phyloP scores from a whole-genome alignment of 2,329 filamentous ascomycete species.

The Rutstroemia sp. region DNA sequence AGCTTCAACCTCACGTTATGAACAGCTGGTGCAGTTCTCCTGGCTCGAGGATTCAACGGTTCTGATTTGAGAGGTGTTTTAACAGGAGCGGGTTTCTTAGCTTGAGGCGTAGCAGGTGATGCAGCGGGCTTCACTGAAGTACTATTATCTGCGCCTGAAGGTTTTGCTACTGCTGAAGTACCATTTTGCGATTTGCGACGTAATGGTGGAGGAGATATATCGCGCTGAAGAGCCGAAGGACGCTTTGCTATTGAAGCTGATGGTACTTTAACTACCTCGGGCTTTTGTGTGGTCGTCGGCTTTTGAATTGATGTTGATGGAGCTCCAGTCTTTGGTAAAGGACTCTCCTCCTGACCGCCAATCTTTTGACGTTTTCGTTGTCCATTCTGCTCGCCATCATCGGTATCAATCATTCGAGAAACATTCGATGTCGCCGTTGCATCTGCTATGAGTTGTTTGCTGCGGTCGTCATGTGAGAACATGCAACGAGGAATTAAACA shows the following conservation, averaged over 20 bases:
- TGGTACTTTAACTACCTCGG: background rate
- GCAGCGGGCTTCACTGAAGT: background rate
- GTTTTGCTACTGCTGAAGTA: slow-evolving; percentile 3
- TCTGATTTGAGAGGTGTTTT: slow-evolving; percentile 35
- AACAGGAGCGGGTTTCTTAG: slow-evolving; percentile 8
- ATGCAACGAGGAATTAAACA: slow-evolving; percentile 29
- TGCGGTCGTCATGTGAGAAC: slow-evolving; percentile 18
- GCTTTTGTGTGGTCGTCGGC: background rate
- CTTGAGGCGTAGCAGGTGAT: background rate
- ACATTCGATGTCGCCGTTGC: background rate
- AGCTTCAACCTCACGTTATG: slow-evolving; percentile 50
- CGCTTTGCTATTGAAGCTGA: slow-evolving; percentile 1
- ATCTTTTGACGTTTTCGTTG: slow-evolving; percentile 29
- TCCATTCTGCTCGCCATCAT: slow-evolving; percentile 25
- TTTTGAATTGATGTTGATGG: background rate
- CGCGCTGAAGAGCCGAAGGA: slow-evolving; percentile 10
- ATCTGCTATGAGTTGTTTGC: slow-evolving; percentile 11
- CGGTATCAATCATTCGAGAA: background rate
- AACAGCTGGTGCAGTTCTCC: slow-evolving; percentile 49
- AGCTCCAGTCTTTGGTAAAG: background rate
- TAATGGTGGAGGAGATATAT: slow-evolving; percentile 25
- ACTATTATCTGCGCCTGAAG: background rate
- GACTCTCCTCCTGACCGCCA: slow-evolving; percentile 10
- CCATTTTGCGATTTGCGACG: slow-evolving; percentile 17
- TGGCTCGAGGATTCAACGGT: slow-evolving; percentile 58